These are phyloP conservation scores for Lenwebbia sp. DNA, from an alignment of 345 rosid genomes.

Conservation along the genomic window DNA sequence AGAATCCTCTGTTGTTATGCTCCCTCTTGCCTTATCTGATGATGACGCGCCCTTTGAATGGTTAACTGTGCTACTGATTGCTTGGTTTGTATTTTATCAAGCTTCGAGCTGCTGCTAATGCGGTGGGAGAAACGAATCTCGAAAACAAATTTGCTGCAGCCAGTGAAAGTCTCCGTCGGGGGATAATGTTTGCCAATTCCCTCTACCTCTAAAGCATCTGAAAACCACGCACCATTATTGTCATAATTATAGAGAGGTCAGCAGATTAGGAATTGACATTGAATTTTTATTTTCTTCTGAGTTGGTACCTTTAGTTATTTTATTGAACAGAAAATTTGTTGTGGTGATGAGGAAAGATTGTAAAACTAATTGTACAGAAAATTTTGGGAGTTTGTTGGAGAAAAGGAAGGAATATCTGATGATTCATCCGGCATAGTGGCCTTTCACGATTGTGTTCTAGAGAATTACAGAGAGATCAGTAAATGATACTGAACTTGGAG, in stretches of 20 bases:
- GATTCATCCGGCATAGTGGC: not conserved
- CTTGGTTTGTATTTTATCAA: constrained; percentile 6
- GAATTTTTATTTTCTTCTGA: not conserved
- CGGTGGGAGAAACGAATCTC: constrained; percentile 72
- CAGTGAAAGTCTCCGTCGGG: constrained; percentile 80
- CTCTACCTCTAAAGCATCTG: constrained; percentile 38
- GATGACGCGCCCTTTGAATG: not conserved
- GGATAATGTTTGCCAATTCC: constrained; percentile 91
- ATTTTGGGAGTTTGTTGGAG: not conserved
- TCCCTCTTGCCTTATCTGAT: no score
- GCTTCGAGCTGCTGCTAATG: constrained; percentile 84
- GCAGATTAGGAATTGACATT: not conserved
- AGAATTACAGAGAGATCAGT: not conserved
- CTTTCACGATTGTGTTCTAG: not conserved
- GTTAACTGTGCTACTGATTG: not conserved
- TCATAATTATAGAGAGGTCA: not conserved
- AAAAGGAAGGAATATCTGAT: not conserved
- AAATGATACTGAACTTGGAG: not conserved
- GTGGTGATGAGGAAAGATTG: not conserved
- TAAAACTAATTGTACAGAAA: not conserved
- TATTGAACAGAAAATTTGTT: not conserved
- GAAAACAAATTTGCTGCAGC: constrained; percentile 83
- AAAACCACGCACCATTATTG: not conserved
- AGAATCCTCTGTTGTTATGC: no score
- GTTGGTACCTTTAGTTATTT: not conserved